phyloP scores from a whole-genome alignment of 2,329 filamentous ascomycete species.

The Chrysoporthe cubensis region DNA sequence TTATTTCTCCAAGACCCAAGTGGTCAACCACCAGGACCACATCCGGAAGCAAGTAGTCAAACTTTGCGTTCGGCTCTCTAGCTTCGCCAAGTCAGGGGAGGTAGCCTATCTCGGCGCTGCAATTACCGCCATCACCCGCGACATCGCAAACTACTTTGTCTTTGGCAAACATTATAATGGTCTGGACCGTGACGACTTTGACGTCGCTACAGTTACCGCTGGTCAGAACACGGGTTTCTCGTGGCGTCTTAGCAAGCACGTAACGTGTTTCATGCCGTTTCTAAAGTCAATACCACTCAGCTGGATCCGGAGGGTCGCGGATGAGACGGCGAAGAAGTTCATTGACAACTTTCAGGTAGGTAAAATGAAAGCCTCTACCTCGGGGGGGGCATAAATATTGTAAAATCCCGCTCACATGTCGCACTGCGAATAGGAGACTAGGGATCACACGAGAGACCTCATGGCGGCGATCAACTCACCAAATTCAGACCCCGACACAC shows the following conservation, averaged over 20 bases:
- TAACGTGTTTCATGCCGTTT: constrained; percentile 9
- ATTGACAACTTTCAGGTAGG: neutral
- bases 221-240: constrained; percentile 20
- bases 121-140: constrained; percentile 26
- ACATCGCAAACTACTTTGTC: constrained; percentile 27
- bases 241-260: constrained; percentile 31
- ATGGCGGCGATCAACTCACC: neutral
- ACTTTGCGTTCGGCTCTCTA: constrained; percentile 20
- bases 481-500: neutral
- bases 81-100: neutral
- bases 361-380: neutral
- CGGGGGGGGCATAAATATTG: too few relatives aligned
- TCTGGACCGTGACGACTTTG: constrained; percentile 28
- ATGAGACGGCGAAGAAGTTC: neutral
- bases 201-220: constrained; percentile 16
- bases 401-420: neutral
- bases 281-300: neutral
- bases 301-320: neutral
- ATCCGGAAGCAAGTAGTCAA: constrained; percentile 12
- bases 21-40: constrained; percentile 2
- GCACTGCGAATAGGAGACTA: constrained; percentile 1
- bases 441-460: constrained; percentile 17
- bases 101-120: constrained; percentile 27
- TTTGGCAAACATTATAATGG: constrained; percentile 26
- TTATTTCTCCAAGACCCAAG: constrained; percentile 14